These are phyloP conservation scores for Coniferiporia sulphurascens DNA, from an alignment of 1,284 basidiomycete species.

Conservation along the genomic window DNA sequence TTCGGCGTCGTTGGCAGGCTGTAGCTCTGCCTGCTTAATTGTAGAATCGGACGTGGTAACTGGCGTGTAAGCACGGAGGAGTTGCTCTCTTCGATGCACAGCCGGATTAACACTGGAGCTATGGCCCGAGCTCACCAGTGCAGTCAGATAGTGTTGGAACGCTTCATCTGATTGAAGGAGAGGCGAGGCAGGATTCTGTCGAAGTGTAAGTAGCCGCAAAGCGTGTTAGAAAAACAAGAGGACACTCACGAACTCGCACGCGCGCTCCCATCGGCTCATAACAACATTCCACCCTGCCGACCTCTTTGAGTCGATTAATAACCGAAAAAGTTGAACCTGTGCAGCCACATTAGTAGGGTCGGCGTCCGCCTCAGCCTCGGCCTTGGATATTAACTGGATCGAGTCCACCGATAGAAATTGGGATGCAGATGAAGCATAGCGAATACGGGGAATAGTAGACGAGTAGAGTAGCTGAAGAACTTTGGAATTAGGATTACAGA, in stretches of 20 bases:
- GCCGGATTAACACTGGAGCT: constrained; percentile 56
- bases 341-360: constrained; percentile 60
- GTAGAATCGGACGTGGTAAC: constrained; percentile 16
- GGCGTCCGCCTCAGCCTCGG: constrained; percentile 67
- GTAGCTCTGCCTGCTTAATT: constrained; percentile 8
- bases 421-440: constrained; percentile 5
- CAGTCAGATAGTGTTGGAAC: constrained; percentile 66
- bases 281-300: constrained; percentile 66
- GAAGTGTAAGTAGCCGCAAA: constrained; percentile 13
- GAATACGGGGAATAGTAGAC: background rate
- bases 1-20: constrained; percentile 17
- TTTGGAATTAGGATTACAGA: background rate
- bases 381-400: constrained; percentile 48
- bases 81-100: constrained; percentile 59
- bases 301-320: constrained; percentile 56
- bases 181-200: constrained; percentile 60
- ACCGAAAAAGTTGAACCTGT: constrained; percentile 67
- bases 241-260: constrained; percentile 70
- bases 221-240: background rate
- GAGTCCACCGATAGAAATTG: constrained; percentile 5
- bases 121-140: constrained; percentile 57
- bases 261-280: constrained; percentile 73
- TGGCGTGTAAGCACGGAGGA: constrained; percentile 36
- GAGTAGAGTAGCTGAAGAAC: background rate
- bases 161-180: constrained; percentile 62